Evolutionary conservation across 108 stramenopile species (phyloP).

Genomic region (Pelagomonas calceolata): DNA sequence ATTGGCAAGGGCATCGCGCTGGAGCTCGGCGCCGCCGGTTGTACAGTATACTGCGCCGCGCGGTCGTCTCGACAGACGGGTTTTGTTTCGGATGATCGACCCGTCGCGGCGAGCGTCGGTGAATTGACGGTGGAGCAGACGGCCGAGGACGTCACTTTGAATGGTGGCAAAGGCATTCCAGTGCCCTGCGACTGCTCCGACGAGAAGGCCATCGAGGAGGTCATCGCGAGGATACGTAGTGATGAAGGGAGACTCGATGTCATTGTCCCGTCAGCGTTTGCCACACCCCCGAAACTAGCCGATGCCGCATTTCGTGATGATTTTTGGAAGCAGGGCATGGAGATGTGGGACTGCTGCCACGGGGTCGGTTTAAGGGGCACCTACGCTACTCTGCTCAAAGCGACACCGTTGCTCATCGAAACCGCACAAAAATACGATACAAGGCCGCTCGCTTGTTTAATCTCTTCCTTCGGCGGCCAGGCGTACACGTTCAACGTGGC

Average conservation of each 20-base stretch:
- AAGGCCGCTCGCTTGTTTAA: conserved; percentile 46
- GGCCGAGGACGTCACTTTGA: neutral
- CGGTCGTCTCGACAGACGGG: conserved; percentile 10
- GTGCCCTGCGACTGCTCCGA: no score
- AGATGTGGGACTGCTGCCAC: conserved; percentile 63
- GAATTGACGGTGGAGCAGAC: neutral
- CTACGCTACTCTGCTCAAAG: conserved; percentile 49
- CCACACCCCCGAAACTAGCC: conserved; percentile 35
- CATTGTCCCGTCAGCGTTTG: conserved; percentile 51
- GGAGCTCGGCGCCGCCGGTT: conserved; percentile 50
- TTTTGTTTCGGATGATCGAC: no score
- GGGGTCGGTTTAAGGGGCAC: conserved; percentile 49
- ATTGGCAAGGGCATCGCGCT: conserved; percentile 70
- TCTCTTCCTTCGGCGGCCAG: conserved; percentile 61
- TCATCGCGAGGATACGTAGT: conserved; percentile 7
- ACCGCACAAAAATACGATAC: conserved; percentile 25
- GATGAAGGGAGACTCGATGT: conserved; percentile 56
- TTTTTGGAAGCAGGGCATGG: conserved; percentile 61
- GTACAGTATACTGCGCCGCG: conserved; percentile 47
- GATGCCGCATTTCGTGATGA: conserved; percentile 35
- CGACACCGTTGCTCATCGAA: conserved; percentile 54
- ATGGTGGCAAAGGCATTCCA: neutral
- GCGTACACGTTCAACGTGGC: conserved; percentile 76
- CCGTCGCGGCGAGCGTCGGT: no score
- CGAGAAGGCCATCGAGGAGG: no score